A percentile compares a stretch with the other conserved stretches of the same genome.
Conservation (phyloP, 2,329 filamentous ascomycete genomes). For the Balansia obtecta region DNA sequence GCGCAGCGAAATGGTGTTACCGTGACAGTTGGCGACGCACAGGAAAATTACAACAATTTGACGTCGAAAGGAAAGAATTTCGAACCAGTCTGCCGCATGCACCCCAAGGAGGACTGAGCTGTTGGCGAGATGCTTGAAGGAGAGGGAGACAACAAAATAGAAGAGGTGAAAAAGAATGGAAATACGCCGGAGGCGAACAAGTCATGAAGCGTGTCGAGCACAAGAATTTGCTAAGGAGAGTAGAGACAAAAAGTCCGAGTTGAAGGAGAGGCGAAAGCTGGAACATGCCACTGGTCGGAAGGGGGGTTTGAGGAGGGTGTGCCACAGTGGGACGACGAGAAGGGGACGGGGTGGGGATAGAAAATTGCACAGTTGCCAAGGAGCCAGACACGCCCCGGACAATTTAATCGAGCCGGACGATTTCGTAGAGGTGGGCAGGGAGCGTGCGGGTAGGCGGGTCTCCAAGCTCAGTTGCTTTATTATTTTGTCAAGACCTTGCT, state of each 20-base stretch:
- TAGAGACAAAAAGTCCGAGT: not conserved
- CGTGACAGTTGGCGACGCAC: too few species aligned
- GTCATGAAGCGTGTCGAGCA: not conserved
- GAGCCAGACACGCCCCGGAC: too few species aligned
- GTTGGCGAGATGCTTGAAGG: not conserved
- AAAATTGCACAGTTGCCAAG: too few species aligned
- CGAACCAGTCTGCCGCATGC: not conserved
- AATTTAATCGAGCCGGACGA: too few species aligned
- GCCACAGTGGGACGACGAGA: not conserved
- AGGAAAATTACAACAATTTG: too few species aligned
- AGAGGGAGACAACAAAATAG: not conserved
- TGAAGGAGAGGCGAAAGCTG: too few species aligned
- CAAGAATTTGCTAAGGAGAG: not conserved
- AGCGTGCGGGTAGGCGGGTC: too few species aligned
- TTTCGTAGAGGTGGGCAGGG: too few species aligned
- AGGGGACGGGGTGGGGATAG: not conserved
- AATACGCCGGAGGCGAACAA: constrained; percentile 2
- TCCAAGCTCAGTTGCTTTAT: too few species aligned
- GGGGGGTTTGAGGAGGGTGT: not conserved
- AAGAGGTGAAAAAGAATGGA: constrained; percentile 5
- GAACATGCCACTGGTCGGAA: not conserved
- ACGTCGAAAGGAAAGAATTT: not conserved
- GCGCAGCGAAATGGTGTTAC: not conserved
- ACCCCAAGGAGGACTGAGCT: not conserved
- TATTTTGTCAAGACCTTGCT: too few species aligned